phyloP scores from a whole-genome alignment of 2,329 filamentous ascomycete species.

The Fusarium falciforme region DNA sequence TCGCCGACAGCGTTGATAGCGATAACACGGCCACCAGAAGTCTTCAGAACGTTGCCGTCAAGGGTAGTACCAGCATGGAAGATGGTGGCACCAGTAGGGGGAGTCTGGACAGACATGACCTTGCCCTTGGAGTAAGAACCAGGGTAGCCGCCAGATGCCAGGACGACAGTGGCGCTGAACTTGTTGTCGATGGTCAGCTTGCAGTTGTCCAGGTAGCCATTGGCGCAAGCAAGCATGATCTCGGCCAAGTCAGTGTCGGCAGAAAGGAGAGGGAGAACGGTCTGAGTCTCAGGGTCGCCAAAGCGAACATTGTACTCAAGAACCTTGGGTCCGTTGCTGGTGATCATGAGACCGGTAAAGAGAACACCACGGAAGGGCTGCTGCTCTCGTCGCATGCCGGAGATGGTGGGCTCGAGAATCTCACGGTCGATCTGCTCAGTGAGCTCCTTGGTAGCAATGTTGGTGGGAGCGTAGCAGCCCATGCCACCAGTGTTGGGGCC shows the following conservation, averaged over 20 bases:
- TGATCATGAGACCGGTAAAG: conserved; percentile 96
- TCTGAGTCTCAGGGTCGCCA: conserved; percentile 90
- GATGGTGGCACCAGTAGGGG: conserved; percentile 67
- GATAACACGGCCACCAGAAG: conserved; percentile 90
- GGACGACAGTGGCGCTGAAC: conserved; percentile 92
- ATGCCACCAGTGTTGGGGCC: conserved; percentile 97
- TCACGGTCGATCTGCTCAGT: conserved; percentile 81
- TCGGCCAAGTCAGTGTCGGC: conserved; percentile 84
- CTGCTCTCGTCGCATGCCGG: conserved; percentile 86
- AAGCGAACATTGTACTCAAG: conserved; percentile 93
- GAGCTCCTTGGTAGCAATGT: conserved; percentile 79
- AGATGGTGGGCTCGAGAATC: conserved; percentile 89
- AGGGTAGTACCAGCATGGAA: conserved; percentile 93
- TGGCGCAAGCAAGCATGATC: conserved; percentile 85
- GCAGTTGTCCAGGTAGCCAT: conserved; percentile 78
- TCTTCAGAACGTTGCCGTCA: conserved; percentile 72
- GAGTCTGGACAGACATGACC: conserved; percentile 62
- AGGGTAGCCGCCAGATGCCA: conserved; percentile 92
- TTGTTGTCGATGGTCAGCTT: conserved; percentile 74
- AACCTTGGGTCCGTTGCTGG: conserved; percentile 79
- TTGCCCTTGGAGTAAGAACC: conserved; percentile 85
- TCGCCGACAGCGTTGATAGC: conserved; percentile 82
- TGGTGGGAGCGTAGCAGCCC: conserved; percentile 96
- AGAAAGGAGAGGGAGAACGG: conserved; percentile 79
- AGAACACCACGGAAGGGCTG: conserved; percentile 79